These are phyloP conservation scores for Aspergillus fructus DNA, from an alignment of 2,329 filamentous ascomycete species.

Conservation along the genomic window DNA sequence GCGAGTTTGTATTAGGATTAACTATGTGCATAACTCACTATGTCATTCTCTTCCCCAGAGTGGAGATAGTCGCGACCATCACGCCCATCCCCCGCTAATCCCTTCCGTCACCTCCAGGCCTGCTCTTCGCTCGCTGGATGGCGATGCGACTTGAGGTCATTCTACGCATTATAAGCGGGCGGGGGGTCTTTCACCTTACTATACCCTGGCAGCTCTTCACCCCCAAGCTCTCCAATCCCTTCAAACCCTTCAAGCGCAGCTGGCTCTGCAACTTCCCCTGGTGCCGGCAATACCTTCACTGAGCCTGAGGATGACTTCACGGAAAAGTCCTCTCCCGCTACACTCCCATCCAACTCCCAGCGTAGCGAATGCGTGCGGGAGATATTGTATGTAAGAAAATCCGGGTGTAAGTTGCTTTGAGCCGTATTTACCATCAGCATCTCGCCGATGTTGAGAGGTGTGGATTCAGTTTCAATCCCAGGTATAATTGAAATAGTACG, in stretches of 20 bases:
- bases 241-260: too few species aligned
- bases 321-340: background rate
- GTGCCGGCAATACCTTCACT: background rate
- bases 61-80: background rate
- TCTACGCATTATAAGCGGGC: background rate
- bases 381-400: constrained; percentile 6
- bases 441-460: background rate
- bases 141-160: background rate
- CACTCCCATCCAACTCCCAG: background rate
- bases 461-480: background rate
- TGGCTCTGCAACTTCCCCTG: background rate
- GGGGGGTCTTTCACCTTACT: background rate
- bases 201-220: background rate
- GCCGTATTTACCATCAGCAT: background rate
- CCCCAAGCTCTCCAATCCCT: too few species aligned
- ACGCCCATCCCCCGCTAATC: background rate
- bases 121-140: too few species aligned
- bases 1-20: background rate
- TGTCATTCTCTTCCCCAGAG: background rate
- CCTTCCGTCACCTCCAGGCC: background rate
- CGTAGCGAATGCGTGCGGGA: background rate
- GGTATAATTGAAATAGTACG: background rate
- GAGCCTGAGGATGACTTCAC: background rate
- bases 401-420: background rate
- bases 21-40: background rate